Evolutionary conservation across 257 asterid genomes (phyloP).

Genomic region (Perilla frutescens): DNA sequence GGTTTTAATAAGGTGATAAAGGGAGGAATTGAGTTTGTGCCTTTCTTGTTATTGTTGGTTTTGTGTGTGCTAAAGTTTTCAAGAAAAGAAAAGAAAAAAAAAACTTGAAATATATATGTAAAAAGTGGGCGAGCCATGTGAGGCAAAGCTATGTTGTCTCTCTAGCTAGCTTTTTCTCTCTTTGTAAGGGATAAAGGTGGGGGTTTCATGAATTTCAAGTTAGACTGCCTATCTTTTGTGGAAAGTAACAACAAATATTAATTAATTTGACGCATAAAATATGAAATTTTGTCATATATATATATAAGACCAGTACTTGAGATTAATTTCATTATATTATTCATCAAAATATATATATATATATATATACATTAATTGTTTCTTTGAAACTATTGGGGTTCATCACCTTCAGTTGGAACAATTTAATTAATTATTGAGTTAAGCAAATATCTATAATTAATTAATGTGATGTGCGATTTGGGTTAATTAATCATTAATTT

Average conservation of each 20-base stretch:
- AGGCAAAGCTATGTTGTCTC: slow-evolving; percentile 91
- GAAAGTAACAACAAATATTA: slow-evolving; percentile 41
- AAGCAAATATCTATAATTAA: too few relatives aligned
- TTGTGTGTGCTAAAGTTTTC: slow-evolving; percentile 54
- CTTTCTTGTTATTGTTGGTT: slow-evolving; percentile 87
- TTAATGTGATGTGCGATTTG: too few relatives aligned
- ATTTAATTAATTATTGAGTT: too few relatives aligned
- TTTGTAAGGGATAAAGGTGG: slow-evolving; percentile 57
- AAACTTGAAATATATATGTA: slow-evolving; percentile 31
- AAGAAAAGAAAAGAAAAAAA: slow-evolving; percentile 27
- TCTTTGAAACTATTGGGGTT: too few relatives aligned
- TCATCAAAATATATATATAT: too few relatives aligned
- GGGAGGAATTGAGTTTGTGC: slow-evolving; percentile 55
- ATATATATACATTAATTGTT: too few relatives aligned
- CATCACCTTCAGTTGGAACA: too few relatives aligned
- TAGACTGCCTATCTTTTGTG: slow-evolving; percentile 65
- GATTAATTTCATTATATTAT: too few relatives aligned
- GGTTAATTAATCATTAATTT: too few relatives aligned
- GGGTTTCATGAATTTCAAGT: slow-evolving; percentile 54
- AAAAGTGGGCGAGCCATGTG: slow-evolving; percentile 86
- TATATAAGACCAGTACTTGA: too few relatives aligned
- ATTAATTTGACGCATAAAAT: neutral
- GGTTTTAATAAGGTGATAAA: slow-evolving; percentile 51
- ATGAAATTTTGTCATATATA: neutral
- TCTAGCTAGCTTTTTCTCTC: slow-evolving; percentile 45